These are phyloP conservation scores for Yamadazyma sp. DNA, from an alignment of 805 yeast genomes.

Conservation along the genomic window DNA sequence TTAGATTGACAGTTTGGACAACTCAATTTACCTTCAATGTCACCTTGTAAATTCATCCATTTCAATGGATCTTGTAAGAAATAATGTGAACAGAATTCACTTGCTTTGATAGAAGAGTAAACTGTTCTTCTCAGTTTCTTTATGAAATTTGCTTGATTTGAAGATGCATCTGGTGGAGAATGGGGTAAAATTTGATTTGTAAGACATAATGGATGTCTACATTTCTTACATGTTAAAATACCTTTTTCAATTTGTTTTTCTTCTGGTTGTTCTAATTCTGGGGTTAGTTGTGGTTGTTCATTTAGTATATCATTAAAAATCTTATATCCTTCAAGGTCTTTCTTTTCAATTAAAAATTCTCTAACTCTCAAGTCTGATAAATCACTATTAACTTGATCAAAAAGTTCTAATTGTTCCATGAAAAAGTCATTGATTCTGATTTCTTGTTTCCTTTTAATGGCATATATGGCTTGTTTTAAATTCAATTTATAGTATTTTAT, in stretches of 20 bases:
- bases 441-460: conserved; percentile 63
- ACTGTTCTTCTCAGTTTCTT: conserved; percentile 63
- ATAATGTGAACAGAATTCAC: conserved; percentile 71
- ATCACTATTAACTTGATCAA: conserved; percentile 36
- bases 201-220: conserved; percentile 69
- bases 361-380: conserved; percentile 24
- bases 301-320: conserved; percentile 3
- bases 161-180: conserved; percentile 60
- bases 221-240: conserved; percentile 57
- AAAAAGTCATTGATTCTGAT: conserved; percentile 67
- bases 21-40: conserved; percentile 78
- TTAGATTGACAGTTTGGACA: conserved; percentile 80
- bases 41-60: conserved; percentile 85
- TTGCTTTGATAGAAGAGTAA: conserved; percentile 54
- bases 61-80: conserved; percentile 76
- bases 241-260: not conserved
- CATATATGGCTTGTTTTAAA: conserved; percentile 64
- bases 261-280: not conserved
- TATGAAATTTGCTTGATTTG: conserved; percentile 63
- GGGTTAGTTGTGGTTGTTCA: not conserved
- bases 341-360: conserved; percentile 23
- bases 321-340: conserved; percentile 27
- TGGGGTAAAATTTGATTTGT: conserved; percentile 63
- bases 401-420: conserved; percentile 65
- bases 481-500: conserved; percentile 54